Conservation (phyloP, 2,329 filamentous ascomycete genomes). For the Esteya vermicola region DNA sequence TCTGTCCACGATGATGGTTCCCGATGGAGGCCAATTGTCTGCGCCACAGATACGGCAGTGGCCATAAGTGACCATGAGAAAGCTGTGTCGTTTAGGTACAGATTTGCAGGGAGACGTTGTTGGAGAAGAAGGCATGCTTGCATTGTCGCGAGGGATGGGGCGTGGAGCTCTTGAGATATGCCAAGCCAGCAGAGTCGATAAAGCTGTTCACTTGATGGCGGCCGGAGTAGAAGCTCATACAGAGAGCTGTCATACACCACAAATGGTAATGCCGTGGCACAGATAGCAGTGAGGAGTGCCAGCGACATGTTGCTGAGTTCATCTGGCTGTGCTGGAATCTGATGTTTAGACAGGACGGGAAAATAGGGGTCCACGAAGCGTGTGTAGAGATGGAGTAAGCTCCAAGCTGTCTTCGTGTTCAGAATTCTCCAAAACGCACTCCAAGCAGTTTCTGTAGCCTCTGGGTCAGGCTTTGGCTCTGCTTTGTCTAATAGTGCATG, state of each 20-base stretch:
- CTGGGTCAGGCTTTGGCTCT: constrained; percentile 15
- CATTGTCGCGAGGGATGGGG: constrained; percentile 17
- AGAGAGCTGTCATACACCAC: constrained; percentile 25
- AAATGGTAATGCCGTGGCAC: constrained; percentile 27
- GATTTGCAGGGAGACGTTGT: constrained; percentile 18
- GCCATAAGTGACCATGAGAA: constrained; percentile 19
- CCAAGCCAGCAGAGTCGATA: constrained; percentile 18
- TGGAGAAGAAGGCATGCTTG: constrained; percentile 19
- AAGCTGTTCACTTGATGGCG: constrained; percentile 14
- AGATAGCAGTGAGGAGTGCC: constrained; percentile 24
- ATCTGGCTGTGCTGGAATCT: constrained; percentile 15
- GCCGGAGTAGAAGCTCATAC: constrained; percentile 17
- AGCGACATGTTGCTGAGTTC: constrained; percentile 19
- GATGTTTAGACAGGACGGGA: constrained; percentile 23
- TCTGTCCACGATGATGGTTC: constrained; percentile 17
- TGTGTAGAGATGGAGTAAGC: constrained; percentile 24
- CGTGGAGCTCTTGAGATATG: constrained; percentile 18
- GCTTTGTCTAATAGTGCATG: constrained; percentile 19
- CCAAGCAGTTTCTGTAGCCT: constrained; percentile 14
- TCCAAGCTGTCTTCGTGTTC: constrained; percentile 16
- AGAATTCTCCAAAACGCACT: constrained; percentile 17
- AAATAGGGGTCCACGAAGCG: constrained; percentile 29
- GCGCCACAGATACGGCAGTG: constrained; percentile 18
- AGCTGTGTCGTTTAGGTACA: constrained; percentile 18
- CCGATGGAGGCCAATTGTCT: constrained; percentile 17